Percentiles rank a stretch among this genome's conserved stretches.
phyloP scores from a whole-genome alignment of 2,329 filamentous ascomycete species.

The Septoria linicola region DNA sequence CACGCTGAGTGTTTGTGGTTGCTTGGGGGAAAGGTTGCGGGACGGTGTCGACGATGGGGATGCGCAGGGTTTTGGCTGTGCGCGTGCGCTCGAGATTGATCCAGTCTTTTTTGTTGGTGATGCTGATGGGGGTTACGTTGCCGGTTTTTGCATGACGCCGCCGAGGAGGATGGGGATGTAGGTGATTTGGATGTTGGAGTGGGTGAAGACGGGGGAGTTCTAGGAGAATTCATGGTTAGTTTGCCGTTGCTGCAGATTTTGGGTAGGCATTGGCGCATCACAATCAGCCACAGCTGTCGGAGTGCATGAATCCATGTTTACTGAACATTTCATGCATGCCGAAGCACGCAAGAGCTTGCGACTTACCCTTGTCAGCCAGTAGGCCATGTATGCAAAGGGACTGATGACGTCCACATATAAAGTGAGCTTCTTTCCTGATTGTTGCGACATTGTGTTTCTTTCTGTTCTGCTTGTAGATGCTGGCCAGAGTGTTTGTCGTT shows the following conservation, averaged over 20 bases:
- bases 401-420: slow-evolving; percentile 60
- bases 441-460: slow-evolving; percentile 2
- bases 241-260: no score
- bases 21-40: slow-evolving; percentile 56
- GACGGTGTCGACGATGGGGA: slow-evolving; percentile 50
- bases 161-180: slow-evolving; percentile 61
- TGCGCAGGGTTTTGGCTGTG: slow-evolving; percentile 54
- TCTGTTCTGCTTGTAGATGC: neutral
- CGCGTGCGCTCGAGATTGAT: slow-evolving; percentile 54
- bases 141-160: slow-evolving; percentile 58
- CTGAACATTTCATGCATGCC: neutral
- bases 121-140: slow-evolving; percentile 55
- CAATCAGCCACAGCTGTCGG: no score
- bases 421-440: slow-evolving; percentile 46
- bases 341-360: neutral
- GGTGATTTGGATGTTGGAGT: slow-evolving; percentile 49
- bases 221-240: slow-evolving; percentile 31
- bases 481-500: no score
- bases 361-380: slow-evolving; percentile 55
- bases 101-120: slow-evolving; percentile 63
- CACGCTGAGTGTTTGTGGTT: slow-evolving; percentile 54
- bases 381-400: slow-evolving; percentile 62
- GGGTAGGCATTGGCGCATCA: no score
- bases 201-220: slow-evolving; percentile 57
- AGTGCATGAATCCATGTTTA: no score